Percentiles rank a stretch among this genome's conserved stretches.
Evolutionary conservation across 148 eudicot genomes (phyloP).

Genomic region (Fagopyrum tataricum): DNA sequence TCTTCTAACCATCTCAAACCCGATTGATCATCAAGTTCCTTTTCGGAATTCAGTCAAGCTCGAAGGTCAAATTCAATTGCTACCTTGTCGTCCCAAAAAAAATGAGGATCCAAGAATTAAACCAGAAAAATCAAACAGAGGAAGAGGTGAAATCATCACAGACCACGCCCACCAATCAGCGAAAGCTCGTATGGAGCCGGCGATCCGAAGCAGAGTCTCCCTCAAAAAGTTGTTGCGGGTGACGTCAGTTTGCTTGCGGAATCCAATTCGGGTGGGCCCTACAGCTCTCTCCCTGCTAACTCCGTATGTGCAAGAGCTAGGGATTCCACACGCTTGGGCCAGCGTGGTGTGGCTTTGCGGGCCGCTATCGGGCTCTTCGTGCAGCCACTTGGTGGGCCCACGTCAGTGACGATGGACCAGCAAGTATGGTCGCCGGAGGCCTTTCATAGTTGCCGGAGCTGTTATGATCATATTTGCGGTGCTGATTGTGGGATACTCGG

Average conservation of each 20-base stretch:
- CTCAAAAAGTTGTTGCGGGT: constrained; percentile 53
- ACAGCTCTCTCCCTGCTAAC: constrained; percentile 78
- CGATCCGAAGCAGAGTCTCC: constrained; percentile 18
- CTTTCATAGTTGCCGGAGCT: constrained; percentile 62
- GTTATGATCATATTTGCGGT: constrained; percentile 43
- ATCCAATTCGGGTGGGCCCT: constrained; percentile 98
- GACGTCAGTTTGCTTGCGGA: constrained; percentile 80
- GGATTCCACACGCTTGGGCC: constrained; percentile 90
- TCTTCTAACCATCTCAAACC: not conserved
- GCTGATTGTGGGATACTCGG: constrained; percentile 54
- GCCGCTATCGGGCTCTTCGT: constrained; percentile 80
- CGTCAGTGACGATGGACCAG: constrained; percentile 64
- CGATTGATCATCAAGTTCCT: not conserved
- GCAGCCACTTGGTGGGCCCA: constrained; percentile 82
- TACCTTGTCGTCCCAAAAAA: not conserved
- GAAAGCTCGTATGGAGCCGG: not conserved
- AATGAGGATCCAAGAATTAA: not conserved
- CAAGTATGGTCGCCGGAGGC: constrained; percentile 68
- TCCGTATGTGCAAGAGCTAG: constrained; percentile 87
- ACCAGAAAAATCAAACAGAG: not conserved
- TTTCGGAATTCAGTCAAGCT: not conserved
- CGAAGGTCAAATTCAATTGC: not conserved
- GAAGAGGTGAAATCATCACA: constrained; percentile 6
- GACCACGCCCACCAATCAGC: constrained; percentile 1
- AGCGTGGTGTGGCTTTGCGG: constrained; percentile 94